Conservation (phyloP, 2,329 filamentous ascomycete species). For the Trichoderma sp. region DNA sequence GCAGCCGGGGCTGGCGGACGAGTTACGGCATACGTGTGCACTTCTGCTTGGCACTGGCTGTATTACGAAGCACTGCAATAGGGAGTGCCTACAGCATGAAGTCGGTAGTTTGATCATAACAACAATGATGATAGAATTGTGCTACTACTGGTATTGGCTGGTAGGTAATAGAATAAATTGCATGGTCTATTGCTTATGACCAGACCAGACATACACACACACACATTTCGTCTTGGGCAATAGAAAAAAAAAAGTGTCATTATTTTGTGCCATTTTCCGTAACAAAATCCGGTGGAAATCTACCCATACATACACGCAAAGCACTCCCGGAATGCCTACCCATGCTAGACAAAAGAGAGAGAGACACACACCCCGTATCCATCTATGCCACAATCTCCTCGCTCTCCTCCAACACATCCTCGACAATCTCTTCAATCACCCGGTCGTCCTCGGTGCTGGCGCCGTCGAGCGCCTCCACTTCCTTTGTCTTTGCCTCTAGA, state of each 20-base stretch:
- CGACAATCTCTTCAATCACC: constrained; percentile 85
- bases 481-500: constrained; percentile 56
- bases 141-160: too few relatives aligned
- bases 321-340: constrained; percentile 26
- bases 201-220: neutral
- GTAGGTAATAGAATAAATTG: neutral
- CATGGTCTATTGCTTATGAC: neutral
- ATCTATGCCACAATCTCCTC: constrained; percentile 67
- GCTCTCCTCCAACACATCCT: constrained; percentile 80
- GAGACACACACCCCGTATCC: constrained; percentile 24
- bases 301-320: constrained; percentile 25
- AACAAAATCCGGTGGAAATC: constrained; percentile 28
- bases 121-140: neutral
- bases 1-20: neutral
- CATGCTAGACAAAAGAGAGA: constrained; percentile 33
- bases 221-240: neutral
- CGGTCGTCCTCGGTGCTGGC: constrained; percentile 66
- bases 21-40: constrained; percentile 17
- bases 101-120: neutral
- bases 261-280: constrained; percentile 38
- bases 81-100: neutral
- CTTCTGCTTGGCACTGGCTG: neutral
- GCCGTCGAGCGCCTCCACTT: constrained; percentile 44
- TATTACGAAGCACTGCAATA: neutral
- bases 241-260: constrained; percentile 30